A percentile compares a stretch with the other conserved stretches of the same genome.
These are phyloP conservation scores for Leccinum fallax DNA, from an alignment of 1,284 basidiomycete species.

Conservation along the genomic window DNA sequence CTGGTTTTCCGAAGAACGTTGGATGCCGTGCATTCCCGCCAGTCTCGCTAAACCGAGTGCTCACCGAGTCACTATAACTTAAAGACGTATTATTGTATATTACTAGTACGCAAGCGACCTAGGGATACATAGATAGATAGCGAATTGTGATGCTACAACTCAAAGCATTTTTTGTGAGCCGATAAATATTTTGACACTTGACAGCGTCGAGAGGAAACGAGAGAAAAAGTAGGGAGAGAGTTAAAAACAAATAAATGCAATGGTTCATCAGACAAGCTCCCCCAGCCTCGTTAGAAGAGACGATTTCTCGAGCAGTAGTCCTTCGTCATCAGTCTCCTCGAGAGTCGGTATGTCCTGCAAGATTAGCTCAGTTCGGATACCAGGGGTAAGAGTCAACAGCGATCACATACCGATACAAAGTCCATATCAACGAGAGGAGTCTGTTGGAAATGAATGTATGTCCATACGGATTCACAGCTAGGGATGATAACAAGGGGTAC, in stretches of 20 bases:
- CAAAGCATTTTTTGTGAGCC: too few species aligned
- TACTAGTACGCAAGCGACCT: too few species aligned
- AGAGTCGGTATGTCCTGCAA: constrained; percentile 25
- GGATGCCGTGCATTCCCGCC: not conserved
- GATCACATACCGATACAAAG: constrained; percentile 16
- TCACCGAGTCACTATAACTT: too few species aligned
- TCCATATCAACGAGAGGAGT: constrained; percentile 17
- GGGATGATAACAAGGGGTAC: not conserved
- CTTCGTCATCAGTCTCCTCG: constrained; percentile 26
- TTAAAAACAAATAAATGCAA: not conserved
- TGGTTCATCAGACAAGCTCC: constrained; percentile 16
- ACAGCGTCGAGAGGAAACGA: not conserved
- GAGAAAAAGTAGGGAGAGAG: not conserved
- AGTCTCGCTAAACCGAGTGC: not conserved
- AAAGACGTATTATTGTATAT: too few species aligned
- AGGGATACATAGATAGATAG: too few species aligned
- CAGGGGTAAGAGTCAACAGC: not conserved
- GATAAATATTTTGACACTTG: too few species aligned
- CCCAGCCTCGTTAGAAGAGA: constrained; percentile 6
- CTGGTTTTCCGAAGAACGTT: not conserved
- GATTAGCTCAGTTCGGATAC: not conserved
- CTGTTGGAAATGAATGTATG: not conserved
- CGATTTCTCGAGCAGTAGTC: constrained; percentile 12
- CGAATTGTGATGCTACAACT: too few species aligned
- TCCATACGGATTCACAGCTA: not conserved